Conservation (phyloP, 192 early-diverging fungal species). For the Funneliformis geosporum region DNA sequence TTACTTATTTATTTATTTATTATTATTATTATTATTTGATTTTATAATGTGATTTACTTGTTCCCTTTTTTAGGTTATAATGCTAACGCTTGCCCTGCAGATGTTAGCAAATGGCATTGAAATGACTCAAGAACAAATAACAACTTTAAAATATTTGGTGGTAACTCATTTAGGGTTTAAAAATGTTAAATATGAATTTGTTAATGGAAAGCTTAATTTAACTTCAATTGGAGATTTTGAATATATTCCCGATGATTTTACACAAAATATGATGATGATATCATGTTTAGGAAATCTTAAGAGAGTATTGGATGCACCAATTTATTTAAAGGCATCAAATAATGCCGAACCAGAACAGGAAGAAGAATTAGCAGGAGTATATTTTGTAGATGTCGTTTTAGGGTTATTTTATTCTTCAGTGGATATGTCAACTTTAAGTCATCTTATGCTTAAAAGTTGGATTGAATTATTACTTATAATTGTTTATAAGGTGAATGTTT, state of each 20-base stretch:
- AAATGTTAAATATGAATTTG: conserved; percentile 42
- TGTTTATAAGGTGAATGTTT: conserved; percentile 51
- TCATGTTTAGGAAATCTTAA: conserved; percentile 44
- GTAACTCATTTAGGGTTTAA: conserved; percentile 55
- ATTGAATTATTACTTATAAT: conserved; percentile 58
- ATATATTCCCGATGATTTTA: conserved; percentile 39
- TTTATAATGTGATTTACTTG: neutral
- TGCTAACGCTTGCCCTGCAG: conserved; percentile 55
- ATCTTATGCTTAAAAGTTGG: conserved; percentile 54
- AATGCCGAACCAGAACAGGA: conserved; percentile 11
- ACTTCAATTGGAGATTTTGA: conserved; percentile 43
- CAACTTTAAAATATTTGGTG: conserved; percentile 50
- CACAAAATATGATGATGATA: conserved; percentile 40
- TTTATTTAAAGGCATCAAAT: conserved; percentile 25
- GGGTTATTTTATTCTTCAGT: conserved; percentile 54
- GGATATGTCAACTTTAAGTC: conserved; percentile 47
- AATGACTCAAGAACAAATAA: conserved; percentile 47
- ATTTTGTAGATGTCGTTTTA: conserved; percentile 57
- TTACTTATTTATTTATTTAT: neutral
- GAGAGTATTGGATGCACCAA: conserved; percentile 46
- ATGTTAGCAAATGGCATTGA: conserved; percentile 56
- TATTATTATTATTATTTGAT: neutral
- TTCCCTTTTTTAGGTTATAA: conserved; percentile 15
- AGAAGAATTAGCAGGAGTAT: conserved; percentile 42
- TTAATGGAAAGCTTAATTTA: conserved; percentile 41